Evolutionary conservation across 2,329 filamentous ascomycete genomes (phyloP).

Genomic region (Purpureocillium lavendulum): DNA sequence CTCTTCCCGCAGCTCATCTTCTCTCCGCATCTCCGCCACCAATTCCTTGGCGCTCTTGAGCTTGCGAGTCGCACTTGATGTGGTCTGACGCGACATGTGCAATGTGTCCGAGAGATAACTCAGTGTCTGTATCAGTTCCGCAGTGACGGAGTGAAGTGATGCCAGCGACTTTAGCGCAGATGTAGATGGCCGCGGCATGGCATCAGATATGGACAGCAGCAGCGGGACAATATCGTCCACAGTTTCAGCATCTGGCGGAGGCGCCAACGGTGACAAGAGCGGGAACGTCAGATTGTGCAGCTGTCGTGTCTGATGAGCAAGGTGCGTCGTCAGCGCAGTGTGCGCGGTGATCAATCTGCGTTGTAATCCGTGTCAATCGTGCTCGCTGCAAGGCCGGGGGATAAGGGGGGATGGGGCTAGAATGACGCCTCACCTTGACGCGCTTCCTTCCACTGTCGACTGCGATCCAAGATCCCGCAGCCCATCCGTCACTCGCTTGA

Average conservation of each 20-base stretch:
- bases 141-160: constrained; percentile 60
- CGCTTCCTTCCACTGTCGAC: constrained; percentile 61
- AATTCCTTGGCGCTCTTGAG: constrained; percentile 77
- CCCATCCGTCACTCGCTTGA: constrained; percentile 60
- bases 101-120: constrained; percentile 84
- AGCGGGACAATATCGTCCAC: constrained; percentile 64
- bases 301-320: constrained; percentile 66
- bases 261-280: constrained; percentile 59
- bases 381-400: neutral
- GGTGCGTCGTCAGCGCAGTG: constrained; percentile 64
- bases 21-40: constrained; percentile 74
- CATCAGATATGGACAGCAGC: constrained; percentile 54
- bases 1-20: constrained; percentile 75
- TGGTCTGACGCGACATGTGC: constrained; percentile 88
- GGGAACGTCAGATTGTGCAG: constrained; percentile 66
- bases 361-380: constrained; percentile 8
- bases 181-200: constrained; percentile 58
- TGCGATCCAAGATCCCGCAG: constrained; percentile 66
- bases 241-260: constrained; percentile 53
- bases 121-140: constrained; percentile 69
- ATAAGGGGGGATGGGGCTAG: neutral
- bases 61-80: constrained; percentile 69
- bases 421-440: constrained; percentile 48
- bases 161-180: constrained; percentile 57
- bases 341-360: constrained; percentile 68